phyloP scores from a whole-genome alignment of 2,329 filamentous ascomycete genomes.

The Davidsoniella australis region DNA sequence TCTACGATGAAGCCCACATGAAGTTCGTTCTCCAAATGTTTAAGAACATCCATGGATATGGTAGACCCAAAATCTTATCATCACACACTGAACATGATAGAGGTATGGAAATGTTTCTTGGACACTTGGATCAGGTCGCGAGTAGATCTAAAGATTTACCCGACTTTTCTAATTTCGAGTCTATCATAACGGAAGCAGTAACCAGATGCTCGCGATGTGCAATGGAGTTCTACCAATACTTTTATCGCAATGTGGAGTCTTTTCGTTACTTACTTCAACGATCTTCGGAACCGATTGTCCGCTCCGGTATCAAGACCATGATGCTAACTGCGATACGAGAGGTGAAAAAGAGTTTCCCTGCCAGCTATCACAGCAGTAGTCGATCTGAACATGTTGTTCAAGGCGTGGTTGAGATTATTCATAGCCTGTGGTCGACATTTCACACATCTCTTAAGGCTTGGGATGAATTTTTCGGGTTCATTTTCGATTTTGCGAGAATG shows the following conservation, averaged over 20 bases:
- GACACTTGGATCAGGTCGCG: slow-evolving; percentile 60
- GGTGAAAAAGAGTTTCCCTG: slow-evolving; percentile 32
- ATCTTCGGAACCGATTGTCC: slow-evolving; percentile 38
- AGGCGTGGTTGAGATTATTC: slow-evolving; percentile 30
- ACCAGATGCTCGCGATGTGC: slow-evolving; percentile 36
- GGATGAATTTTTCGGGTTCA: slow-evolving; percentile 60
- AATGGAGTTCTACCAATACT: slow-evolving; percentile 43
- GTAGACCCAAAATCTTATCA: slow-evolving; percentile 12
- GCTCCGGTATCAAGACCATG: slow-evolving; percentile 32
- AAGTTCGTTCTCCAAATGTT: slow-evolving; percentile 49
- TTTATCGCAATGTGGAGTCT: slow-evolving; percentile 34
- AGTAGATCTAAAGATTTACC: slow-evolving; percentile 52
- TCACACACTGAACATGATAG: slow-evolving; percentile 29
- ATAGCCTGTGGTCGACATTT: slow-evolving; percentile 43
- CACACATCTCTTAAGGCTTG: slow-evolving; percentile 47
- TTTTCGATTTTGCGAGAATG: slow-evolving; percentile 46
- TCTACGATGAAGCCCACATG: slow-evolving; percentile 58
- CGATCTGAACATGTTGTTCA: slow-evolving; percentile 21
- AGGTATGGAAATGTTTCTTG: slow-evolving; percentile 38
- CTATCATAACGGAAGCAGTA: slow-evolving; percentile 31
- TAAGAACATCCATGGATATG: slow-evolving; percentile 27
- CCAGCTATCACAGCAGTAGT: slow-evolving; percentile 26
- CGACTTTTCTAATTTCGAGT: slow-evolving; percentile 40
- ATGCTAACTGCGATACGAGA: slow-evolving; percentile 35
- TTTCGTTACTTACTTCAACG: slow-evolving; percentile 50